A percentile compares a stretch with the other conserved stretches of the same genome.
Evolutionary conservation across 495 filamentous ascomycete species (phyloP).

Genomic region (Evansstolkia leycettana): DNA sequence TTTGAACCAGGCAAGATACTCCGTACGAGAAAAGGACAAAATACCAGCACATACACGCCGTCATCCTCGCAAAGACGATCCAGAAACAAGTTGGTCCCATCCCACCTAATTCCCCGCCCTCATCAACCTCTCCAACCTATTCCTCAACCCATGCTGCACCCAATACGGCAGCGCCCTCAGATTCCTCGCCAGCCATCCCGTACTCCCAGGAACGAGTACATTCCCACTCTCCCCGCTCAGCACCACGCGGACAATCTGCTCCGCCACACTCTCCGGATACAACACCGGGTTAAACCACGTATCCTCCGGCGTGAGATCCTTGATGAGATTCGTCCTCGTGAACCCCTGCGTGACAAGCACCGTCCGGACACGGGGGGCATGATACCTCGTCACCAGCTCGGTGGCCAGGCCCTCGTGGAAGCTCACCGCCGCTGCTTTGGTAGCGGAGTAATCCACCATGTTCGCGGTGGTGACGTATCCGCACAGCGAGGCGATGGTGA

Average conservation of each 20-base stretch:
- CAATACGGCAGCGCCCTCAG: background rate
- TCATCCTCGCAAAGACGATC: too few relatives aligned
- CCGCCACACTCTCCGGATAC: background rate
- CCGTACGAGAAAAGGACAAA: too few relatives aligned
- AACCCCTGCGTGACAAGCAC: background rate
- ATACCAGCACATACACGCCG: too few relatives aligned
- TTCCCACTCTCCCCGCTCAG: background rate
- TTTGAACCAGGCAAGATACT: too few relatives aligned
- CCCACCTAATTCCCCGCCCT: too few relatives aligned
- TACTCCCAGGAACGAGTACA: background rate
- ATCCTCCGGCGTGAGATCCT: too few relatives aligned
- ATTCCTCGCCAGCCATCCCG: background rate
- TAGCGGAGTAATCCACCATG: constrained; percentile 57
- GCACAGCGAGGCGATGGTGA: constrained; percentile 57
- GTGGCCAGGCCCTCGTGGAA: constrained; percentile 57
- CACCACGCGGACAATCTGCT: background rate
- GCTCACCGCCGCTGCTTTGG: constrained; percentile 52
- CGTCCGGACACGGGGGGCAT: background rate
- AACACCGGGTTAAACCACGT: too few relatives aligned
- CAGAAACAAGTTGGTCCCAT: too few relatives aligned
- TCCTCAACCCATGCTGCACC: too few relatives aligned
- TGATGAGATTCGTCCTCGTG: background rate
- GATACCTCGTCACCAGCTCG: background rate
- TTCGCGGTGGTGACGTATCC: constrained; percentile 46
- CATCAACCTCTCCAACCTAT: too few relatives aligned